These are phyloP conservation scores for Knufia fluminis DNA, from an alignment of 2,329 filamentous ascomycete genomes.

Conservation along the genomic window DNA sequence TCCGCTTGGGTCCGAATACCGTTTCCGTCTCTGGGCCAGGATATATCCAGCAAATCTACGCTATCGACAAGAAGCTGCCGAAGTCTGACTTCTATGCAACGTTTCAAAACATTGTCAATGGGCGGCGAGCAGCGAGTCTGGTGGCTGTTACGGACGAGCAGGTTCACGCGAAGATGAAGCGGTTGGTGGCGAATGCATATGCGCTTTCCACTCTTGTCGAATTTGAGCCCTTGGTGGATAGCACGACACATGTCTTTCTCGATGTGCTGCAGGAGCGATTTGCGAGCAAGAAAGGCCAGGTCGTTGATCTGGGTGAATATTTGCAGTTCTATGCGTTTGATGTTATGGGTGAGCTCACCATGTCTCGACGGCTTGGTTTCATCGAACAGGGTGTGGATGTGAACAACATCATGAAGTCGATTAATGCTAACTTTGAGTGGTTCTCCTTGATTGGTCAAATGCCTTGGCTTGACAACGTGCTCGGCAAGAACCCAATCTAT, in stretches of 20 bases:
- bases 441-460: slow-evolving; percentile 27
- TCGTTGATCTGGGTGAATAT: slow-evolving; percentile 27
- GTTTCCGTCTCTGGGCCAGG: slow-evolving; percentile 22
- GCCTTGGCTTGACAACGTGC: slow-evolving; percentile 30
- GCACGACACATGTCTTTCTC: slow-evolving; percentile 25
- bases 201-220: slow-evolving; percentile 34
- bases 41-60: slow-evolving; percentile 21
- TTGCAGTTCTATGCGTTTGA: slow-evolving; percentile 31
- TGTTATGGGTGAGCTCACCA: slow-evolving; percentile 31
- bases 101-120: slow-evolving; percentile 25
- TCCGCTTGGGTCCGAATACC: slow-evolving; percentile 26
- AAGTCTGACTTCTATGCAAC: slow-evolving; percentile 26
- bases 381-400: slow-evolving; percentile 28
- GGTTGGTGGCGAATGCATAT: slow-evolving; percentile 33
- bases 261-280: slow-evolving; percentile 23
- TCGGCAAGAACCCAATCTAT: slow-evolving; percentile 28
- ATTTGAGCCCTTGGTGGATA: slow-evolving; percentile 32
- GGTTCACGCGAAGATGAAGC: slow-evolving; percentile 34
- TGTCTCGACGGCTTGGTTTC: slow-evolving; percentile 28
- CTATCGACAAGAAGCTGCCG: slow-evolving; percentile 18
- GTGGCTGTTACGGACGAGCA: slow-evolving; percentile 34
- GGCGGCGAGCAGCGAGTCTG: slow-evolving; percentile 24
- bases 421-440: slow-evolving; percentile 26
- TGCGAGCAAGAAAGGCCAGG: slow-evolving; percentile 6
- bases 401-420: slow-evolving; percentile 26